Conservation (phyloP, 495 filamentous ascomycete species). For the Usnea hakonensis region DNA sequence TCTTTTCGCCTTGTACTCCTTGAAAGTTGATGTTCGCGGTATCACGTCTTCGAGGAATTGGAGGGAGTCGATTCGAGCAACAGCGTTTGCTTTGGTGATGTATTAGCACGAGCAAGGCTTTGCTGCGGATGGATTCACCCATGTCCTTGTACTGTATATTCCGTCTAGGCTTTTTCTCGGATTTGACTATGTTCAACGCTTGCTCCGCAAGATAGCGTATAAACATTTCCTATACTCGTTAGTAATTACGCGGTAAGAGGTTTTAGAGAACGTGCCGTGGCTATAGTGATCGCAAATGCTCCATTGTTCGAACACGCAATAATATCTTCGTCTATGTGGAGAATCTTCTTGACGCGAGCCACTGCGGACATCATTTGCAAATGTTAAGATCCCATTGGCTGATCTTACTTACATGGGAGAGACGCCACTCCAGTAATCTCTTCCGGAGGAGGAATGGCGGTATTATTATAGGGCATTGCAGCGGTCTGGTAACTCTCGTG, state of each 20-base stretch:
- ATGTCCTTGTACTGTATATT: conserved; percentile 96
- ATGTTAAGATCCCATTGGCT: neutral
- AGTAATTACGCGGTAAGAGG: neutral
- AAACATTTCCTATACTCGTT: conserved; percentile 71
- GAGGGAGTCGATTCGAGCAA: conserved; percentile 83
- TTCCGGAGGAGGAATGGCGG: conserved; percentile 66
- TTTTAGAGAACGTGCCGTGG: conserved; percentile 51
- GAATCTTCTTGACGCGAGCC: conserved; percentile 87
- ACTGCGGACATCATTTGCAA: conserved; percentile 43
- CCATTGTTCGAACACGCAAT: conserved; percentile 80
- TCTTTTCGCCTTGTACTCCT: conserved; percentile 63
- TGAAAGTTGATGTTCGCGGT: conserved; percentile 74
- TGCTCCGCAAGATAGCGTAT: conserved; percentile 84
- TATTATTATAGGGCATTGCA: conserved; percentile 82
- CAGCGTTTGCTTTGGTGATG: conserved; percentile 59
- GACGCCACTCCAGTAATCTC: conserved; percentile 79
- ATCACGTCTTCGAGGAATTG: conserved; percentile 91
- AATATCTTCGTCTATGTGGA: conserved; percentile 79
- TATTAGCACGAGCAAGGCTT: neutral
- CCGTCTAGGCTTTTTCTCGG: conserved; percentile 82
- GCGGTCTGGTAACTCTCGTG: neutral
- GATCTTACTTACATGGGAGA: conserved; percentile 63
- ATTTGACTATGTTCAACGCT: conserved; percentile 77
- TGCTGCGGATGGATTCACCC: conserved; percentile 38
- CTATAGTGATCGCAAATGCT: conserved; percentile 88